Evolutionary conservation across 148 eudicot genomes (phyloP), one percentile per base, ranked within the genome.

Genomic region (Fagopyrum tataricum): DNA sequence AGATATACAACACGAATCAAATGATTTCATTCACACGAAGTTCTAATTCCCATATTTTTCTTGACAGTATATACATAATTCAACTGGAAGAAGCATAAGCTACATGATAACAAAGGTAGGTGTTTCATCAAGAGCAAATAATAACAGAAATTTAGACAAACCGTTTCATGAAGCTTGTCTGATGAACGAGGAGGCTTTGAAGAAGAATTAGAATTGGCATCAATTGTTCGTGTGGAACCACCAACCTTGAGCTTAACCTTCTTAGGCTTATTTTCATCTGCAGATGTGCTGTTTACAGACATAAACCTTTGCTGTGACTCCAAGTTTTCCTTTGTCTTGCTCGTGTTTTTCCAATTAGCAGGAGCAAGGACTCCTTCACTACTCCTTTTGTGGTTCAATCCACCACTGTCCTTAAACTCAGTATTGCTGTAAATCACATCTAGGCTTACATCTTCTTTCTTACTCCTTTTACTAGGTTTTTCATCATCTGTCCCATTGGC

Each of bases 181-280:
- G 69, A 64, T 8, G 20, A 64, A 37, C 7, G 69, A 20, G 8
- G 67, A 59, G 86, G 17, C 75, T 79, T 18, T 77, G 70, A 15
- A 67, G 78, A 31, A 43, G 87, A 78, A 68, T 42, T 69, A 26
- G 87, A 74, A 75, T 84, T 91, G 52, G 97, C 81, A 67, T 86
- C 95, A 73, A 93, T 85, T 6, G 92, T 91, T 62, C 86, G 88
- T 5, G 89, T 89, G 58, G 85, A 85, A 77, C 96, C 97, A 69
- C 96, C 93, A 72, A 94, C 88, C 85, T 94, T 94, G 79, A 94
- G 86, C 80, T 87, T 91, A 39, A 94, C 90, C 77, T 84, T 95
- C 75, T 88, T 91, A 7, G 81, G 79, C 79, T 84, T 92, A 72
- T 59, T 81, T 68, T 86, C 88, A 70, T 74, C 67, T 44, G 53